Evolutionary conservation across 164 flowering plant species (phyloP), one percentile per base, ranked within the genome.

Genomic region (Stephania japonica): DNA sequence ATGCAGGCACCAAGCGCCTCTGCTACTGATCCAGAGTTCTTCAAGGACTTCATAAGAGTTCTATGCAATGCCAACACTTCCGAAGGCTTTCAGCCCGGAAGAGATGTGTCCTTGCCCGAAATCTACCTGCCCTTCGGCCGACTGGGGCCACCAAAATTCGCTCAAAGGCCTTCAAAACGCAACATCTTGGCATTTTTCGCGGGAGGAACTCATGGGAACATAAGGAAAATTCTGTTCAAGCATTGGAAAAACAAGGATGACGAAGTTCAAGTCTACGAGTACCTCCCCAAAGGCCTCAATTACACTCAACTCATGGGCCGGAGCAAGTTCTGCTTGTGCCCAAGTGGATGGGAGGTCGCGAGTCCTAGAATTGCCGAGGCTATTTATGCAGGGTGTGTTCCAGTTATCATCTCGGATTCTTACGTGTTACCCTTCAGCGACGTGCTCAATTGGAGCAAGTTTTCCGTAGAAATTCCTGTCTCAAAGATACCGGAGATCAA

Each of bases 341-440:
- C 91, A 0, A 87, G 90, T 65, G 90, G 90, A 47, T 83, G 43
- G 44, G 88, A 87, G 71, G 90, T 86, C 1, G 90, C 90, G 1
- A 84, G 90, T 69, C 90, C 88, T 11, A 82, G 88, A 71, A 68
- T 82, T 7, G 83, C 81, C 1, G 82, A 80, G 26, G 79, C 82
- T 25, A 80, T 80, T 1, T 61, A 76, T 18, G 53, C 77, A 5
- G 79, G 82, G 42, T 80, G 82, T n/a, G 82, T 80, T n/a, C 82
- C 82, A 5, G 82, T 76, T 5, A 23, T 77, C 21, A 74, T 80
- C 27, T 76, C 79, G 0, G 73, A 72, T 23, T 16, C 50, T 53
- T 80, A 80, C 32, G 56, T 76, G 1, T 68, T 82, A 8, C 91
- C 93, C 0, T 89, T 87, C 19, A 85, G 81, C 27, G 93, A 89